Base-by-base conservation (phyloP, 2,329 filamentous ascomycete species). In the Coniochaeta ligniaria region DNA sequence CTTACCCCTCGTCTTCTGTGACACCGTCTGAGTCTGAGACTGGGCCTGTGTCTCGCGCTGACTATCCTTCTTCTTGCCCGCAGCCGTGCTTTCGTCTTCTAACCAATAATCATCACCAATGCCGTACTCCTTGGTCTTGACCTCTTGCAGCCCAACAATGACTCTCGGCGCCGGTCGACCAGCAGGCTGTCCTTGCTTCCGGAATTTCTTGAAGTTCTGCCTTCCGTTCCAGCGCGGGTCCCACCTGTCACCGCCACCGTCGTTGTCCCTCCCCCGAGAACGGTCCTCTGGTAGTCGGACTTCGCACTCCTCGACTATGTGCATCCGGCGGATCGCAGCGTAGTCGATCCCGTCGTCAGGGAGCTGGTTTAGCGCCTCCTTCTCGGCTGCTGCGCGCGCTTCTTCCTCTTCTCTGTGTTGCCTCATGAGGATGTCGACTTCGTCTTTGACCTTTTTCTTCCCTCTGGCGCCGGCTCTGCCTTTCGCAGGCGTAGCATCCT, bases 181-280 rank as follows among this genome's bases (percentile, higher is more conserved):
- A 1, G 68, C 63, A 6, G 65, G 65, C 22, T 82, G 82, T 26
- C 84, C 87, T 59, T 84, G 80, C 60, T 79, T 80, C 24, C 82
- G 80, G 70, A 99, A 99, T 67, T 86, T 90, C 73, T 99, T 99
- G 77, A 96, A 99, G 70, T 99, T 98, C 74, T 92, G 94, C 50
- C 94, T 83, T 0, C 94, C 95, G 70, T 97, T 96, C 95, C 95
- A 99, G 43, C 81, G 82, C 0, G 91, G 86, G 65, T 97, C 85
- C 93, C 94, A 97, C 43, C 91, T 97, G 85, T 93, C 94, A 97
- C 45, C 91, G 82, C 6, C 80, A 50, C 79, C 77, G 1, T 75
- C 78, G 52, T 80, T 72, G 22, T 83, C 80, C 60, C 78, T 75
- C n/a, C 87, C 84, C 20, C 80, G 74, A 6, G 66, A 67, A 22